phyloP scores from a whole-genome alignment of 371 early-diverging fungal genomes.

The Mortierella sp. region DNA sequence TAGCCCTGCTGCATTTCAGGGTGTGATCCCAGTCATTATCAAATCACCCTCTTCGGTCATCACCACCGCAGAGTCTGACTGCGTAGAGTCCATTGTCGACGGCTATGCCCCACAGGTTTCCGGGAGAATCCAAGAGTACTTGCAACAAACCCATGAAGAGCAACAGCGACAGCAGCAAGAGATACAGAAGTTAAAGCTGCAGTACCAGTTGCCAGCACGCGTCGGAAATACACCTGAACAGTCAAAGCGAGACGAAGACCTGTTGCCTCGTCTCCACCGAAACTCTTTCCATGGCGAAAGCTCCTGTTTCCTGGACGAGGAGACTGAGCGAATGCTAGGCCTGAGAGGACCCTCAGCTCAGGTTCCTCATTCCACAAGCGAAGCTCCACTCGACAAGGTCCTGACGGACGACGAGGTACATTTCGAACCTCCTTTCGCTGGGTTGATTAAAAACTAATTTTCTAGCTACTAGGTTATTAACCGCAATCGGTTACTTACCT shows the following conservation, averaged over 20 bases:
- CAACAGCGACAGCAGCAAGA: slow-evolving; percentile 37
- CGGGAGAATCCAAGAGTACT: slow-evolving; percentile 45
- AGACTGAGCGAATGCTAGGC: slow-evolving; percentile 1
- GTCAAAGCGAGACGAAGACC: background rate
- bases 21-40: slow-evolving; percentile 42
- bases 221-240: slow-evolving; percentile 3
- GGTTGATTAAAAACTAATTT: background rate
- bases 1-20: slow-evolving; percentile 24
- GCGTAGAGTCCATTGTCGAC: slow-evolving; percentile 33
- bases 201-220: slow-evolving; percentile 39
- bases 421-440: slow-evolving; percentile 8
- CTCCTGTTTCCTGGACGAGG: slow-evolving; percentile 7
- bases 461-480: too few species aligned
- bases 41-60: slow-evolving; percentile 46
- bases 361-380: slow-evolving; percentile 8
- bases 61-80: slow-evolving; percentile 39
- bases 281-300: slow-evolving; percentile 43
- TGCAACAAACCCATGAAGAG: slow-evolving; percentile 39
- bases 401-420: slow-evolving; percentile 37
- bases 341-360: slow-evolving; percentile 15
- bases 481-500: background rate
- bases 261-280: slow-evolving; percentile 15
- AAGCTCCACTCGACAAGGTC: slow-evolving; percentile 13
- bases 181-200: slow-evolving; percentile 24
- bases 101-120: slow-evolving; percentile 17